These are phyloP conservation scores for Gastrolobium villosum DNA, from an alignment of 306 rosid genomes.

Conservation along the genomic window DNA sequence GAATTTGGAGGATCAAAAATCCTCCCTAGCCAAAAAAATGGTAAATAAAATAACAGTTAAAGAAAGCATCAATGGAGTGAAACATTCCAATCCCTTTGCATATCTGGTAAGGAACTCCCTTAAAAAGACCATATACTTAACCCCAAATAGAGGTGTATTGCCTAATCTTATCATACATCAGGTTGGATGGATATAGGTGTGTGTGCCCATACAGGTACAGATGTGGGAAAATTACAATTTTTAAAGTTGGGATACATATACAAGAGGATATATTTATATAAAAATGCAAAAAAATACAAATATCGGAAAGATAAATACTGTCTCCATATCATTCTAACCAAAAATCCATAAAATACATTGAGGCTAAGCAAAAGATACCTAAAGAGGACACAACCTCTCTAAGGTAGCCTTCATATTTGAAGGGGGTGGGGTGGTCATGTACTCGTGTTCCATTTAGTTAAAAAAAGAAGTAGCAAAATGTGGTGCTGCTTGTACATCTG, in stretches of 20 bases:
- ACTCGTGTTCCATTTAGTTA: not conserved
- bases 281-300: not conserved
- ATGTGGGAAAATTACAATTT: not conserved
- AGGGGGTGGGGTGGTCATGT: not conserved
- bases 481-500: not conserved
- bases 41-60: not conserved
- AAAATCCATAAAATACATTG: not conserved
- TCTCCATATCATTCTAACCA: not conserved
- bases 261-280: no score
- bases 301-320: not conserved
- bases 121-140: not conserved
- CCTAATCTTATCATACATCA: not conserved
- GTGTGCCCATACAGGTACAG: not conserved
- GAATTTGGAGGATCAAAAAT: conserved; percentile 30
- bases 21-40: not conserved
- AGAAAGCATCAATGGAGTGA: conserved; percentile 6
- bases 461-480: not conserved
- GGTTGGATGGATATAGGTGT: not conserved
- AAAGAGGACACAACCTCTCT: not conserved
- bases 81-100: conserved; percentile 23
- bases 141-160: not conserved
- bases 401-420: not conserved
- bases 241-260: not conserved
- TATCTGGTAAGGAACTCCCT: not conserved
- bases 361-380: not conserved